Percentiles rank a stretch among this genome's conserved stretches.
Evolutionary conservation across 345 rosid genomes (phyloP).

Genomic region (Xanthoceras sorbifolium): DNA sequence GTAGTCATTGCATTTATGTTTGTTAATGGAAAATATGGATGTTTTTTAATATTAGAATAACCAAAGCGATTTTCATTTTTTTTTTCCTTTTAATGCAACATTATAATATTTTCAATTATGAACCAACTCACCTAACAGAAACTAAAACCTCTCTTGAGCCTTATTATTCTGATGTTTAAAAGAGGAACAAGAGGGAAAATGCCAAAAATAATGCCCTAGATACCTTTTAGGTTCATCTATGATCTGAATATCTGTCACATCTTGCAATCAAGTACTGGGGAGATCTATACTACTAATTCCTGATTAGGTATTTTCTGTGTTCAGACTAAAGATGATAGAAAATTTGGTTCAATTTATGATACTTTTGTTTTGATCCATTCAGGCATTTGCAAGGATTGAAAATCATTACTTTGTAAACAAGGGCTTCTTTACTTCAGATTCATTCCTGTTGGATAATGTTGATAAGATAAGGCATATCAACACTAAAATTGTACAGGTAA

Average conservation of each 20-base stretch:
- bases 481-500: slow-evolving; percentile 84
- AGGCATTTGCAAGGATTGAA: slow-evolving; percentile 99
- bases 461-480: slow-evolving; percentile 86
- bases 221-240: background rate
- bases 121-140: background rate
- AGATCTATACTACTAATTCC: background rate
- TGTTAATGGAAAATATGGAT: background rate
- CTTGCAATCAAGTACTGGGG: background rate
- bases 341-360: background rate
- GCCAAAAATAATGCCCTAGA: background rate
- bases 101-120: background rate
- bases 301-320: background rate
- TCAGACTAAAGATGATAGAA: background rate
- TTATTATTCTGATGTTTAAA: slow-evolving; percentile 3
- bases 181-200: background rate
- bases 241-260: background rate
- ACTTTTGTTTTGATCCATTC: slow-evolving; percentile 21
- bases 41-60: background rate
- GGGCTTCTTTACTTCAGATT: slow-evolving; percentile 80
- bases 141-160: background rate
- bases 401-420: slow-evolving; percentile 87
- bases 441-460: slow-evolving; percentile 78
- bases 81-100: background rate
- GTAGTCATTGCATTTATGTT: background rate
- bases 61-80: background rate